Evolutionary conservation across 2,329 filamentous ascomycete species (phyloP), one percentile per base, ranked within the genome.

Genomic region (Dactylellina drechsleri): DNA sequence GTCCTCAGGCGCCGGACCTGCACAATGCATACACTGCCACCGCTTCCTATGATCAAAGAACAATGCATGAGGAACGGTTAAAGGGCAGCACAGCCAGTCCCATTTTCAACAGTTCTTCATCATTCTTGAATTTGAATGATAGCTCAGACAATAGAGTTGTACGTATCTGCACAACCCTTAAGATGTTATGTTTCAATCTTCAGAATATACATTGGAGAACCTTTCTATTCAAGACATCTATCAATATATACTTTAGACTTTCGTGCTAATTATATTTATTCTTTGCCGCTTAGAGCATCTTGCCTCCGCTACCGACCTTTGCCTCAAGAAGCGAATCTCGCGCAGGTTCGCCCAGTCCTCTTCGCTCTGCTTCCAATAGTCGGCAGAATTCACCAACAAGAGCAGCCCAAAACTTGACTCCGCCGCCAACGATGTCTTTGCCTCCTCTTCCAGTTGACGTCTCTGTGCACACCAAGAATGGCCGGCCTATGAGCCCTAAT

Each of bases 341-440:
- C 47, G 41, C 61, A 40, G 70, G 41, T 18, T 73, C 68, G 28
- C 68, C 68, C 8, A 61, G 68, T 18, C 68, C 68, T 20, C 31
- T 43, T 41, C 68, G 68, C 15, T 66, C 68, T 40, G 54, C 57
- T 20, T 66, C 56, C 57, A 74, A 74, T 62, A 74, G 70, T 31
- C 43, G 70, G 43, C 70, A 74, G 28, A 74, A 74, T 61, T 74
- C 70, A 18, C 70, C 70, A 74, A 74, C 70, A 66, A 74, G 70
- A 62, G 70, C 70, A 31, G 70, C 70, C 41, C 70, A 74, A 67
- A 74, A 74, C 41, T 47, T 74, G 62, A 74, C 70, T 23, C 70
- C 70, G 70, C 70, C 70, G 56, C 70, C 70, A 74, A 74, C 61
- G 26, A 64, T 67, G 18, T 66, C 70, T 62, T 67, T 74, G 70